Percentiles rank a stretch among this genome's conserved stretches.
These are phyloP conservation scores for Trametes gibbosa DNA, from an alignment of 768 basidiomycete genomes.

Conservation along the genomic window DNA sequence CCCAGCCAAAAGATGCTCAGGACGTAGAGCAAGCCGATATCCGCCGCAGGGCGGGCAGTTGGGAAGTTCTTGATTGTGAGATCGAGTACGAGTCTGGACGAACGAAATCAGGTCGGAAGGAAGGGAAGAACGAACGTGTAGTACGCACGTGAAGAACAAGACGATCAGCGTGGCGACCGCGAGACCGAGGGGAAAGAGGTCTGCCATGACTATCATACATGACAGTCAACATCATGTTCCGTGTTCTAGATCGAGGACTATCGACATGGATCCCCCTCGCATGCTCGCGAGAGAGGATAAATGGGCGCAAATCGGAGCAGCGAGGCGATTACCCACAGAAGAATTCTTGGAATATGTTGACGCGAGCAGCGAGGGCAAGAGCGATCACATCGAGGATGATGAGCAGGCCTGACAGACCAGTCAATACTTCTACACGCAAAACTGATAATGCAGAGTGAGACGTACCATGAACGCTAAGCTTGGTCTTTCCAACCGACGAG, in stretches of 20 bases:
- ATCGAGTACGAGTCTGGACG: slow-evolving; percentile 43
- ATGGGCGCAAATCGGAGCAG: background rate
- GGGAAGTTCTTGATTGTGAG: slow-evolving; percentile 40
- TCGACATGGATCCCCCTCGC: background rate
- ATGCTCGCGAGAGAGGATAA: background rate
- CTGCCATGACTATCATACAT: slow-evolving; percentile 45
- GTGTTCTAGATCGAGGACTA: background rate
- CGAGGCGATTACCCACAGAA: slow-evolving; percentile 45
- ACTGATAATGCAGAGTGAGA: background rate
- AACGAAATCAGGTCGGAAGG: background rate
- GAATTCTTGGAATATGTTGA: slow-evolving; percentile 58
- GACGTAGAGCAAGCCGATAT: slow-evolving; percentile 44
- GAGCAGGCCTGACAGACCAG: slow-evolving; percentile 35
- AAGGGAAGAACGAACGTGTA: background rate
- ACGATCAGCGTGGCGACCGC: slow-evolving; percentile 50
- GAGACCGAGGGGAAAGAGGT: slow-evolving; percentile 59
- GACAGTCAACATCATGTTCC: background rate
- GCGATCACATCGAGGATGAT: slow-evolving; percentile 48
- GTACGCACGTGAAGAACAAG: slow-evolving; percentile 27
- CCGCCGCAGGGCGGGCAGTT: slow-evolving; percentile 45
- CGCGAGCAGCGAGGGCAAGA: slow-evolving; percentile 49
- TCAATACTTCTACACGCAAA: background rate
- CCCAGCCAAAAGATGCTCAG: slow-evolving; percentile 56
- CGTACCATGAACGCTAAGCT: slow-evolving; percentile 32
- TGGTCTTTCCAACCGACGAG: slow-evolving; percentile 28